Percentiles rank a stretch among this genome's conserved stretches.
phyloP scores from a whole-genome alignment of 208 protist genomes.

The Hexamita inflata region DNA sequence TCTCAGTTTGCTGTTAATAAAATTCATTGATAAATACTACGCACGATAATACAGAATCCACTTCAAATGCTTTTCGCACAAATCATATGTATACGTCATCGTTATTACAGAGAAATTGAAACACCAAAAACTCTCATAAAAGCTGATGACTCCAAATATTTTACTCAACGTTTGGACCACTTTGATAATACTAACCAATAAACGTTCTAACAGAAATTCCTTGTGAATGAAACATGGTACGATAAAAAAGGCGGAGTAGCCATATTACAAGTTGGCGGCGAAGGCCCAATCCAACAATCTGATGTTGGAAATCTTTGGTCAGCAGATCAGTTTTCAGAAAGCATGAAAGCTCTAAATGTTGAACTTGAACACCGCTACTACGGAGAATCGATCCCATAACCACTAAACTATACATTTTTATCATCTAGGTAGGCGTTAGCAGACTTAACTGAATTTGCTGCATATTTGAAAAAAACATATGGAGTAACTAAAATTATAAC shows the following conservation, averaged over 20 bases:
- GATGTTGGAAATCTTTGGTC: not conserved
- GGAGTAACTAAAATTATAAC: not conserved
- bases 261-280: not conserved
- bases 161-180: no score
- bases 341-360: slow-evolving; percentile 24
- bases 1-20: no score
- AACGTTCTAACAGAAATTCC: no score
- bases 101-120: no score
- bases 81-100: no score
- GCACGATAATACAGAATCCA: no score
- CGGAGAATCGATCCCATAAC: slow-evolving; percentile 22
- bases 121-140: no score
- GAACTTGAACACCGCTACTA: slow-evolving; percentile 40
- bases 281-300: not conserved
- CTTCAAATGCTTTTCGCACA: no score
- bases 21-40: no score
- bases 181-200: no score
- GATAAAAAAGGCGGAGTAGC: not conserved
- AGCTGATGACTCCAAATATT: no score
- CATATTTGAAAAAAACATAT: slow-evolving; percentile 9
- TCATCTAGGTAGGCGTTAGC: slow-evolving; percentile 21
- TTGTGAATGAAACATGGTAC: no score
- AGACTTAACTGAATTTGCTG: slow-evolving; percentile 32
- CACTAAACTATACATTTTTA: not conserved
- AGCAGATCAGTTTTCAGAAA: slow-evolving; percentile 2